Conservation (phyloP, 2,329 filamentous ascomycete genomes). For the Verticillium nubilum region DNA sequence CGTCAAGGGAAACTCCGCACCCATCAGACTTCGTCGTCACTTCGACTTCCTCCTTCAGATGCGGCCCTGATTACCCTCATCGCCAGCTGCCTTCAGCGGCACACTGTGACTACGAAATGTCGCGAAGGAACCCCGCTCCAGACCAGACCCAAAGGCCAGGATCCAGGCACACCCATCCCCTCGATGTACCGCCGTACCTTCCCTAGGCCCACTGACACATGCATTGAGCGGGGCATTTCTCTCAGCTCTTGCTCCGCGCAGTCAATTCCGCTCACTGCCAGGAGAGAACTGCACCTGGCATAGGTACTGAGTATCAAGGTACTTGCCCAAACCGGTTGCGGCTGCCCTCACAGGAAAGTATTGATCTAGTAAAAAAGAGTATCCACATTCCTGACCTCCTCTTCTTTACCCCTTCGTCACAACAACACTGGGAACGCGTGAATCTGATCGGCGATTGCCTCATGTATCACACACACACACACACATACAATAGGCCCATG, state of each 20-base stretch:
- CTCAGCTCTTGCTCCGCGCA: neutral
- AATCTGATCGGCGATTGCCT: too few species aligned
- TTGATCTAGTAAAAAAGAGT: neutral
- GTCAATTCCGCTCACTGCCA: neutral
- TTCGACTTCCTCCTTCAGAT: neutral
- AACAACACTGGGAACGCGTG: neutral
- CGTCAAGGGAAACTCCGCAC: neutral
- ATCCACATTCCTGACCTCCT: neutral
- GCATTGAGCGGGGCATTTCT: neutral
- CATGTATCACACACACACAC: too few species aligned
- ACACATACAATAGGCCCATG: too few species aligned
- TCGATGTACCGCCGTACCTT: neutral
- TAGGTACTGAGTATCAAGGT: neutral
- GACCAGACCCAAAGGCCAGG: neutral
- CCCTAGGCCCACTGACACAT: neutral
- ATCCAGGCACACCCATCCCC: neutral
- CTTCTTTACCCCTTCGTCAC: too few species aligned
- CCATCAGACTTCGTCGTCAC: neutral
- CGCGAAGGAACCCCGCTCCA: too few species aligned
- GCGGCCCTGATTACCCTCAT: neutral
- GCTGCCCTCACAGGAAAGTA: neutral
- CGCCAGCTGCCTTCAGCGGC: neutral
- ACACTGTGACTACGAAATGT: too few species aligned
- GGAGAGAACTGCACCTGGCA: neutral
- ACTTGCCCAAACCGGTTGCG: neutral